These are phyloP conservation scores for Prunus dulcis DNA, from an alignment of 306 rosid species.

Conservation along the genomic window DNA sequence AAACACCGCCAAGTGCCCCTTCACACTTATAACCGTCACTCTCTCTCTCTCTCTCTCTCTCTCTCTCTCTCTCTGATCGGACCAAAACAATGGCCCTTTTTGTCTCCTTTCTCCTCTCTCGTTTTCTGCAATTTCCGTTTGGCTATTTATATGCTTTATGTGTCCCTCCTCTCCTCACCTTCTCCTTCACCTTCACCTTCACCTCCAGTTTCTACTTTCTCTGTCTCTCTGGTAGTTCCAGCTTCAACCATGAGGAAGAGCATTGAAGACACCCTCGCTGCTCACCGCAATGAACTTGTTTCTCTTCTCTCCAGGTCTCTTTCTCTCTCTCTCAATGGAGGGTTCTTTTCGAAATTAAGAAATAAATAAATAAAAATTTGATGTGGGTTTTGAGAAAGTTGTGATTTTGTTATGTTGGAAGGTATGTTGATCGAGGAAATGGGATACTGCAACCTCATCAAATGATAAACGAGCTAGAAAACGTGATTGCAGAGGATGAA, in stretches of 20 bases:
- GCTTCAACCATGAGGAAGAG: slow-evolving; percentile 27
- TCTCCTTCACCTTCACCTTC: neutral
- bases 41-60: too few species aligned
- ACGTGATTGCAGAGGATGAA: slow-evolving; percentile 31
- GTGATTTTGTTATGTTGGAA: slow-evolving; percentile 17
- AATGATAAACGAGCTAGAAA: slow-evolving; percentile 30
- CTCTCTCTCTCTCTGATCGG: neutral
- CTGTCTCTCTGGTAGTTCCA: neutral
- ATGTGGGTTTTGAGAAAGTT: neutral
- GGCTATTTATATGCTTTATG: neutral
- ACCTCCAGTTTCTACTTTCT: neutral
- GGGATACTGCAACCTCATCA: slow-evolving; percentile 47
- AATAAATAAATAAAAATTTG: neutral
- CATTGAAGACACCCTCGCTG: slow-evolving; percentile 30
- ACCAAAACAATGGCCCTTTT: slow-evolving; percentile 19
- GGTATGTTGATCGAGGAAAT: slow-evolving; percentile 45
- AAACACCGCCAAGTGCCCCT: slow-evolving; percentile 23
- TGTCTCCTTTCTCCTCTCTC: neutral
- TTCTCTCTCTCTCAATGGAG: neutral
- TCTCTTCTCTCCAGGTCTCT: slow-evolving; percentile 41
- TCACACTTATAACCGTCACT: neutral
- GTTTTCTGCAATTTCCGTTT: neutral
- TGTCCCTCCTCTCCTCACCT: neutral
- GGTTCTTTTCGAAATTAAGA: neutral
- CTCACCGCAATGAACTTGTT: slow-evolving; percentile 30